These are phyloP conservation scores for Trichoderma gamsii DNA, from an alignment of 495 filamentous ascomycete species.

Conservation along the genomic window DNA sequence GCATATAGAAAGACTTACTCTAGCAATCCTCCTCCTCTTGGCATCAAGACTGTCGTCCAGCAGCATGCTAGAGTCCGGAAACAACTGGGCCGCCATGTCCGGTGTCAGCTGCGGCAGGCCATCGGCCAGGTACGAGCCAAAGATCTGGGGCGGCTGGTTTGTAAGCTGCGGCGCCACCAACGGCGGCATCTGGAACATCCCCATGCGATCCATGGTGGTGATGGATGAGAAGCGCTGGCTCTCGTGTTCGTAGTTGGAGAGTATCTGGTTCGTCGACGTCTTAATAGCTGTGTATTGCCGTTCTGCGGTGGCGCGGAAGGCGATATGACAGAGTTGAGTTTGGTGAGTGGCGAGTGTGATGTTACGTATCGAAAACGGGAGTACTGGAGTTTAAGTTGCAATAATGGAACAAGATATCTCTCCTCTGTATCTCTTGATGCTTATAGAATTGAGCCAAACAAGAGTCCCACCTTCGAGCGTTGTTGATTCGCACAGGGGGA, in stretches of 20 bases:
- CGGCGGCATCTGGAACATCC: constrained; percentile 40
- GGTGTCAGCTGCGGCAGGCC: constrained; percentile 50
- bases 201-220: constrained; percentile 42
- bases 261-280: neutral
- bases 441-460: too few species aligned
- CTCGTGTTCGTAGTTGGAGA: neutral
- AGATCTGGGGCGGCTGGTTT: constrained; percentile 66
- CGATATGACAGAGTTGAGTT: too few species aligned
- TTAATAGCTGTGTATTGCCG: neutral
- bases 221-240: neutral
- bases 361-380: too few species aligned
- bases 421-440: too few species aligned
- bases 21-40: constrained; percentile 88
- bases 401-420: too few species aligned
- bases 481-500: too few species aligned
- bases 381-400: too few species aligned
- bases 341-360: too few species aligned
- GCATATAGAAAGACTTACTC: constrained; percentile 45
- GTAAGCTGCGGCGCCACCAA: constrained; percentile 52
- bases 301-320: neutral
- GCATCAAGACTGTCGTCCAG: constrained; percentile 71
- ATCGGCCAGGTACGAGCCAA: constrained; percentile 57
- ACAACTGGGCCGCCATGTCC: constrained; percentile 55
- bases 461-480: too few species aligned
- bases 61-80: constrained; percentile 48